Evolutionary conservation across 371 early-diverging fungal genomes (phyloP).

Genomic region (Mortierella sp.): DNA sequence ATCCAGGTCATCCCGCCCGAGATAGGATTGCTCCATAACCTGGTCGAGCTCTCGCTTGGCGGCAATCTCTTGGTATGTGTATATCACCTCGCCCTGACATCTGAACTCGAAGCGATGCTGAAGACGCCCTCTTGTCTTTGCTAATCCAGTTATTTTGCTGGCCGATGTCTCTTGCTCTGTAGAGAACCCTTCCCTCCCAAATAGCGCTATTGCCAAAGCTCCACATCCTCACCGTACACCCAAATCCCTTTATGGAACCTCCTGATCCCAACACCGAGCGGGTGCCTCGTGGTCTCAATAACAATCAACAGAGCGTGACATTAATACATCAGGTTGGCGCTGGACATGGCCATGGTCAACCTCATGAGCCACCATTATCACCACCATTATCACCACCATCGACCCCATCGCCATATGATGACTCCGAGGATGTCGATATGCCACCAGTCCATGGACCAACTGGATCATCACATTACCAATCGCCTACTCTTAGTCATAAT

Average conservation of each 20-base stretch:
- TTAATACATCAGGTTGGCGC: too few relatives aligned
- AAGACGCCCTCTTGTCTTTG: not conserved
- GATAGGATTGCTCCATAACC: constrained; percentile 65
- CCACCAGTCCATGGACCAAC: not conserved
- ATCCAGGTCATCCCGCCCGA: constrained; percentile 63
- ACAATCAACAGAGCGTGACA: too few relatives aligned
- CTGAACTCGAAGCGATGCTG: not conserved
- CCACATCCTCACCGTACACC: constrained; percentile 43
- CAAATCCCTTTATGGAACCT: constrained; percentile 34
- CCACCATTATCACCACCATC: not conserved
- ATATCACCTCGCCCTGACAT: not conserved
- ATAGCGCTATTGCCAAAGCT: constrained; percentile 38
- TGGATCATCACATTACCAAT: too few relatives aligned
- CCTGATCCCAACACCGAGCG: not conserved
- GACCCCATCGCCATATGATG: not conserved
- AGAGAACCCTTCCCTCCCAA: constrained; percentile 41
- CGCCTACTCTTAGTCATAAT: too few relatives aligned
- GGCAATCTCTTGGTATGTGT: constrained; percentile 63
- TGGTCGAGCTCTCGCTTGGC: constrained; percentile 68
- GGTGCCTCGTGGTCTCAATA: not conserved
- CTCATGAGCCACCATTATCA: too few relatives aligned
- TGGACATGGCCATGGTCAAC: too few relatives aligned
- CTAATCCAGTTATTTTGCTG: too few relatives aligned
- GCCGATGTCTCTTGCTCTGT: not conserved
- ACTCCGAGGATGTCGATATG: not conserved